Evolutionary conservation across 176 grass and related monocot genomes (phyloP), one percentile per base, ranked within the genome.

Genomic region (Avena insularis): DNA sequence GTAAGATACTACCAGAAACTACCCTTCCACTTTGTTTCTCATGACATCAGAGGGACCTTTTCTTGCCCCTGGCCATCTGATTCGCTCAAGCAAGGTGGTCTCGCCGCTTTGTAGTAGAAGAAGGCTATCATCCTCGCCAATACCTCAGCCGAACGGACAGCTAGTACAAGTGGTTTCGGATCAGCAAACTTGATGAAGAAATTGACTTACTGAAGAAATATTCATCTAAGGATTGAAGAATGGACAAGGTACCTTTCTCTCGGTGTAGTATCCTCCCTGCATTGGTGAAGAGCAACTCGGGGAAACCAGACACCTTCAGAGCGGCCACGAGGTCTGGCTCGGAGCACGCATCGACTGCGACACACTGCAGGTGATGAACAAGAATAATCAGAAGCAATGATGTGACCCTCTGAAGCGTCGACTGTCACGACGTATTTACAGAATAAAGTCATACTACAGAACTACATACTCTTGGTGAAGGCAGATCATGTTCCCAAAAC

Each of bases 31-130:
- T 77, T 11, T 54, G 47, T 87, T 57, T 31, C 36, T 89, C 88
- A 92, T 77, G 85, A 86, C 82, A 96, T 79, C 12, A 91, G 85
- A 69, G 96, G 93, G 59, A 96, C 91, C 76, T 94, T 98, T 60
- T 98, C 96, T 80, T 92, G 89, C 49, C 73, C 83, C 83, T 88
- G 85, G 16, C 92, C 92, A 40, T 91, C 93, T 54, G 82, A 36
- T 88, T 91, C 85, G 67, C 82, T 88, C 61, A 98, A 90, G 86
- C 86, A 96, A 10, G 93, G 70, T 3, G 96, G 96, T 72, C 92
- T 98, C 9, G 31, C 58, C 35, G 96, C 96, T 61, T 98, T 98
- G 43, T 96, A 96, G 86, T 96, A 98, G 89, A 98, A 96, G 85
- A 94, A 98, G 1, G 90, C 93, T 91, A 98, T 98, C 81, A 96